Evolutionary conservation across 73 alveolate genomes (phyloP).

Genomic region (Paramecium primaurelia): DNA sequence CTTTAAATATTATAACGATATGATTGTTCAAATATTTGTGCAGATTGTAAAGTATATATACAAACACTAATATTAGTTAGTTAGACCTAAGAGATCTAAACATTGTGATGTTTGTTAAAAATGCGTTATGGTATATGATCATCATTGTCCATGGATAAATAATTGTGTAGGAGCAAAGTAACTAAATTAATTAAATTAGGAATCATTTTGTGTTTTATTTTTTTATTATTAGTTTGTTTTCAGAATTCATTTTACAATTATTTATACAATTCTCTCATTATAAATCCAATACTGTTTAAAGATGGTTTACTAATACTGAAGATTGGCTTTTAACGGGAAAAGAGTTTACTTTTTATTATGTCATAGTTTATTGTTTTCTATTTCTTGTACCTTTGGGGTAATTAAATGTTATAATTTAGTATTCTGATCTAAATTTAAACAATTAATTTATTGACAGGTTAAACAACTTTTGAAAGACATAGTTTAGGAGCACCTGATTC

Average conservation of each 20-base stretch:
- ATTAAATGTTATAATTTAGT: neutral
- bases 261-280: constrained; percentile 3
- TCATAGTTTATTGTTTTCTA: neutral
- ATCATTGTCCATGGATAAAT: constrained; percentile 76
- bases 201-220: constrained; percentile 55
- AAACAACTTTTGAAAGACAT: constrained; percentile 47
- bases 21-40: constrained; percentile 65
- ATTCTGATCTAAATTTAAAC: neutral
- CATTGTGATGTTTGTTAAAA: constrained; percentile 73
- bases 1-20: constrained; percentile 42
- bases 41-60: constrained; percentile 66
- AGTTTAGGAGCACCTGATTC: constrained; percentile 9
- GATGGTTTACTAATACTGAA: neutral
- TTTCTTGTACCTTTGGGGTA: constrained; percentile 39
- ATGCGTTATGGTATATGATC: constrained; percentile 75
- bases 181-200: neutral
- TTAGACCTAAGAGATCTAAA: constrained; percentile 70
- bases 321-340: neutral
- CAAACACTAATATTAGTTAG: neutral
- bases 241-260: constrained; percentile 19
- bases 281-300: neutral
- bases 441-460: neutral
- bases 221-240: constrained; percentile 47
- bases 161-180: constrained; percentile 65
- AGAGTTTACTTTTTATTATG: constrained; percentile 42